A percentile compares a stretch with the other conserved stretches of the same genome.
These are phyloP conservation scores for Sporopachydermia quercuum DNA, from an alignment of 805 yeast genomes.

Conservation along the genomic window DNA sequence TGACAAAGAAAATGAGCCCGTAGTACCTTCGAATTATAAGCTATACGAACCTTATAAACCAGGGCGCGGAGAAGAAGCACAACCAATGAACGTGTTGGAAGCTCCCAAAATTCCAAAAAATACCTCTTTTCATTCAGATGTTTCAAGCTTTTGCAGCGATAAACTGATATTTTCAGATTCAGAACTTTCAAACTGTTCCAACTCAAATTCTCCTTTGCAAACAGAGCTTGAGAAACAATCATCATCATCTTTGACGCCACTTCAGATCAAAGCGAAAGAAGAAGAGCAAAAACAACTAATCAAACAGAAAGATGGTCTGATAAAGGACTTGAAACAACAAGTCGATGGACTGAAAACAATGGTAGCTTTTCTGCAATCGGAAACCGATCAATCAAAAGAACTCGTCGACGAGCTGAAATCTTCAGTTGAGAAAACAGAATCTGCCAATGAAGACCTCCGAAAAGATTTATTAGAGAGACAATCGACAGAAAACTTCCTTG, in stretches of 20 bases:
- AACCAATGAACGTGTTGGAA: background rate
- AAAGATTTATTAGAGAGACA: background rate
- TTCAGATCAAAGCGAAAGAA: no score
- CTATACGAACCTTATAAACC: slow-evolving; percentile 1
- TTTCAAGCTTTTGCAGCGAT: background rate
- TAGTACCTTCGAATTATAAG: background rate
- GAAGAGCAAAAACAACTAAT: background rate
- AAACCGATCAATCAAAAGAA: background rate
- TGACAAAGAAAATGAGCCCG: no score
- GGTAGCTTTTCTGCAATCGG: background rate
- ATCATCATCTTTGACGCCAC: no score
- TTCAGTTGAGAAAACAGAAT: background rate
- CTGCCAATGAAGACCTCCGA: background rate
- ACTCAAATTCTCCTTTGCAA: background rate
- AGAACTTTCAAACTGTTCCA: background rate
- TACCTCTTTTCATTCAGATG: background rate
- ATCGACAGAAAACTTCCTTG: background rate
- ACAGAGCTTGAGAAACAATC: no score
- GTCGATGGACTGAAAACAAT: background rate
- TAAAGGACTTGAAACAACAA: background rate
- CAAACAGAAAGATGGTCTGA: background rate
- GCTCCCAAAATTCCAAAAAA: background rate
- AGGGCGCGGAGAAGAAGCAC: background rate
- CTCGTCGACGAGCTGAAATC: background rate
- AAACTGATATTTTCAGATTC: background rate